Base-by-base conservation (phyloP, 176 grass and related monocot genomes). In the Chloris gayana region DNA sequence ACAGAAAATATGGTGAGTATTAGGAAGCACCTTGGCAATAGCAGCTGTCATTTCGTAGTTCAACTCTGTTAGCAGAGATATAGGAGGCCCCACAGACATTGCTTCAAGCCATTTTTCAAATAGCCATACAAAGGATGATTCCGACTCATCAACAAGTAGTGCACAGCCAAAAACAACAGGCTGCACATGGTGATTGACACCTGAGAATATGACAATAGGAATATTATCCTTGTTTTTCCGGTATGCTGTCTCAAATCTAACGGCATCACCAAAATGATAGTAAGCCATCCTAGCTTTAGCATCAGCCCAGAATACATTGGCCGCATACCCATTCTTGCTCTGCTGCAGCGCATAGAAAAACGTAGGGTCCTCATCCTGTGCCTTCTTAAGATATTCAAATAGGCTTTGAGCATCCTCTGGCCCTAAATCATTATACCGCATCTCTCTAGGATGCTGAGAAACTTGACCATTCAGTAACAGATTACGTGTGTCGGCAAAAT, bases 261-360 rank as follows among this genome's bases (percentile, higher is more conserved):
- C 93, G 60, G 81, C 90, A 56, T 98, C 96, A 54, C 96, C 96
- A 66, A 98, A 98, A 86, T 98, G 81, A 75, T 91, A 82, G 76
- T 93, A 98, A 41, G 92, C 90, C 90, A 95, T 93, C 76, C 92
- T 89, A 78, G 90, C 82, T 57, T 89, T 86, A 49, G 86, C 88
- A 29, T 98, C 92, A 78, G 88, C 92, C 96, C 96, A 98, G 79
- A 98, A 95, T 47, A 98, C 80, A 84, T 98, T 95, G 51, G 73
- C 80, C n/a, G 35, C 64, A 31, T 83, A 68, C 47, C 79, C 89
- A 73, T 93, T 91, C 70, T 88, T 93, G 35, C 91, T 82, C 30
- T 86, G 47, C 80, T 98, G 96, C 47, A 93, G 84, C 1, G 88
- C 81, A 76, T 93, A 95, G 68, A 84, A 98, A 88, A 98, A 98